These are phyloP conservation scores for Cercophora newfieldiana DNA, from an alignment of 495 filamentous ascomycete genomes.

Conservation along the genomic window DNA sequence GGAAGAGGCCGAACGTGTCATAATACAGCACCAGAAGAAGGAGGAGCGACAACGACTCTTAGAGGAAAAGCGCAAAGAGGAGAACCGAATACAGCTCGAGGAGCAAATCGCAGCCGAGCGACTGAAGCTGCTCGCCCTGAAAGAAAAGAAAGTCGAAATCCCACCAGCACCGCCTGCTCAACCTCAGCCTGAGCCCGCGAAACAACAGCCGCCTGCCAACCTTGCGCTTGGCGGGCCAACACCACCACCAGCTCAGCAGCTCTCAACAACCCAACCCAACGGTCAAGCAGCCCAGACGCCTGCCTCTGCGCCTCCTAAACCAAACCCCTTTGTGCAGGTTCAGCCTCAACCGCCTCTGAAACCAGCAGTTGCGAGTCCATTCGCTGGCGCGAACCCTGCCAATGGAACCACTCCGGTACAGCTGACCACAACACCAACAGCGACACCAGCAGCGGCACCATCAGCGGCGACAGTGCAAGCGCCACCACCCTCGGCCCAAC, in stretches of 20 bases:
- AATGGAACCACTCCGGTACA: too few species aligned
- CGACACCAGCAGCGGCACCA: neutral
- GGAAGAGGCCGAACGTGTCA: conserved; percentile 56
- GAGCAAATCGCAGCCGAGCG: conserved; percentile 44
- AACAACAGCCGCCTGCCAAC: conserved; percentile 14
- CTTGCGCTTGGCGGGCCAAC: neutral
- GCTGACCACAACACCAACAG: too few species aligned
- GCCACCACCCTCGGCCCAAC: neutral
- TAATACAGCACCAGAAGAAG: conserved; percentile 45
- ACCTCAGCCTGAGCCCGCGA: conserved; percentile 32
- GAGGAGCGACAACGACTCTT: conserved; percentile 50
- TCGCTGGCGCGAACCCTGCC: neutral
- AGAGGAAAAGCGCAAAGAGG: conserved; percentile 51
- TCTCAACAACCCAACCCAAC: neutral
- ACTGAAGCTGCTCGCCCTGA: conserved; percentile 43
- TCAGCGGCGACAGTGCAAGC: neutral
- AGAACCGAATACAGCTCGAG: conserved; percentile 53
- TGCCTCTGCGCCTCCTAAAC: neutral
- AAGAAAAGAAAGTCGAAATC: conserved; percentile 44
- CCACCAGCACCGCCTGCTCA: conserved; percentile 38
- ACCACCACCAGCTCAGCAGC: neutral
- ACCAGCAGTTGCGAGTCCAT: neutral
- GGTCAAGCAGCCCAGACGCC: neutral
- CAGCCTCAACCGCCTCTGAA: neutral
- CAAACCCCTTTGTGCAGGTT: conserved; percentile 7